These are phyloP conservation scores for Pycnococcus provasolii DNA, from an alignment of 139 green algal genomes.

Conservation along the genomic window DNA sequence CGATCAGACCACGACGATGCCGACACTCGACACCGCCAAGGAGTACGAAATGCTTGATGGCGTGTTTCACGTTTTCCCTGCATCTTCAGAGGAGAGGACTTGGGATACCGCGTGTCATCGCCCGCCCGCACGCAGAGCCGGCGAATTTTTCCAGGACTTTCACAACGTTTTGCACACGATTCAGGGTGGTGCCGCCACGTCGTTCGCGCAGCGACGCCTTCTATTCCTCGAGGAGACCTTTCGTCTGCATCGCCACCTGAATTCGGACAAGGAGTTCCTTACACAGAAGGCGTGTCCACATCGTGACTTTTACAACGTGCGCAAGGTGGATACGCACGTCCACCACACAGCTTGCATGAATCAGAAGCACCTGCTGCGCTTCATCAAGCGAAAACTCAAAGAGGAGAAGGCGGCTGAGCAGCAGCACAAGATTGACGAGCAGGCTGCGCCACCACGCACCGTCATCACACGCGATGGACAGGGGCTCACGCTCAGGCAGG, in stretches of 20 bases:
- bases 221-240: slow-evolving; percentile 97
- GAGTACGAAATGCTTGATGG: slow-evolving; percentile 76
- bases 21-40: slow-evolving; percentile 22
- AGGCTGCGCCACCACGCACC: background rate
- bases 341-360: slow-evolving; percentile 98
- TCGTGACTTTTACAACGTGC: slow-evolving; percentile 98
- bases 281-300: slow-evolving; percentile 94
- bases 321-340: slow-evolving; percentile 96
- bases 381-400: slow-evolving; percentile 14
- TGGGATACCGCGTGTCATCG: background rate
- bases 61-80: slow-evolving; percentile 65
- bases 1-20: too few species aligned
- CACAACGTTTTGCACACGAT: too few species aligned
- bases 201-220: slow-evolving; percentile 84
- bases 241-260: slow-evolving; percentile 95
- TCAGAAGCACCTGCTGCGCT: slow-evolving; percentile 70
- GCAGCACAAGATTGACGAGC: background rate
- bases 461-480: slow-evolving; percentile 80
- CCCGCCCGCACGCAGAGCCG: slow-evolving; percentile 12
- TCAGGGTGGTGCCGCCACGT: slow-evolving; percentile 66
- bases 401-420: slow-evolving; percentile 6
- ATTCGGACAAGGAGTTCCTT: slow-evolving; percentile 94
- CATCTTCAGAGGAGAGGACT: too few species aligned
- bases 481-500: slow-evolving; percentile 31
- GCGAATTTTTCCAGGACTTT: background rate